These are phyloP conservation scores for Linderniella brevidens DNA, from an alignment of 257 asterid species.

Conservation along the genomic window DNA sequence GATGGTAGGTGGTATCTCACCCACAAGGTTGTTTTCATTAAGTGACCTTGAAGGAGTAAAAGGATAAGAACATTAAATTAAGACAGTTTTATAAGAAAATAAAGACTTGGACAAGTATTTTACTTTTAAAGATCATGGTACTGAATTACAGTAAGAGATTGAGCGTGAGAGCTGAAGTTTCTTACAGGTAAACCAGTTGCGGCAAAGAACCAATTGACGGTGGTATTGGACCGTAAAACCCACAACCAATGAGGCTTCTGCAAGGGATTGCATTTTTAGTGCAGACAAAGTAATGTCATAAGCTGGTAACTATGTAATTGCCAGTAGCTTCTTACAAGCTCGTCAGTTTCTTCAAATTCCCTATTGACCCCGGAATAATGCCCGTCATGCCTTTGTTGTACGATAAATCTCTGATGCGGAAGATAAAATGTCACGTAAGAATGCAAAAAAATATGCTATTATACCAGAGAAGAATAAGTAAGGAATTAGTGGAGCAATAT, in stretches of 20 bases:
- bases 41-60: conserved; percentile 33
- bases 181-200: conserved; percentile 55
- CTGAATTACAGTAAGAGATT: not conserved
- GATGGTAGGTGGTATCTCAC: conserved; percentile 52
- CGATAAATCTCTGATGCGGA: conserved; percentile 48
- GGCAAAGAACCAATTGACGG: conserved; percentile 51
- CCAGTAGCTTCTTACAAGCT: conserved; percentile 48
- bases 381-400: conserved; percentile 56
- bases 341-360: conserved; percentile 35
- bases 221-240: conserved; percentile 66
- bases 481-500: too few relatives aligned
- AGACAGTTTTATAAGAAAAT: not conserved
- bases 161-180: not conserved
- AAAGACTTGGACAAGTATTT: not conserved
- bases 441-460: too few relatives aligned
- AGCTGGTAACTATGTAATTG: not conserved
- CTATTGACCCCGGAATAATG: conserved; percentile 47
- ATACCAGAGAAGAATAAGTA: too few relatives aligned
- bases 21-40: conserved; percentile 53
- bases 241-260: conserved; percentile 70
- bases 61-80: not conserved
- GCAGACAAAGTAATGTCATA: not conserved
- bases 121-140: not conserved
- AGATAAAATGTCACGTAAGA: too few relatives aligned
- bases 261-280: conserved; percentile 12